Base-by-base conservation (phyloP, 495 filamentous ascomycete species). In the Pseudoneurospora amorphoporcata region DNA sequence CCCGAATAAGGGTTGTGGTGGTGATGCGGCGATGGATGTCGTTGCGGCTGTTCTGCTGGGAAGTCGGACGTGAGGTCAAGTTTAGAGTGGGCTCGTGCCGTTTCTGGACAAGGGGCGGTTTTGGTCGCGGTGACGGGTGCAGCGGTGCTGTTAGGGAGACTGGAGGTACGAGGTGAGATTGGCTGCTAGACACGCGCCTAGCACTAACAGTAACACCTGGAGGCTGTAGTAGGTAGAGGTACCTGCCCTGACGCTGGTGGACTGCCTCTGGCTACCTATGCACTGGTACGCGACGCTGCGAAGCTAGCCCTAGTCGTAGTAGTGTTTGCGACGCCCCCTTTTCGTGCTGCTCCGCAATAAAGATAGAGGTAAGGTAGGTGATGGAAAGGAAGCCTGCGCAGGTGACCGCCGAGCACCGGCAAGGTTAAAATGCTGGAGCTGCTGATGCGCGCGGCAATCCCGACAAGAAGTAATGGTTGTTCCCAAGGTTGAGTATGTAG, bases 61-160 rank as follows among this genome's bases (percentile, higher is more conserved):
- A 75, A 76, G 75, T 78, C 75, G 71, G 75, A 76, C 78, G 79
- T 81, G 81, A 82, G 77, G 81, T 86, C 80, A 81, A 80, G 81
- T 82, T 85, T 81, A 77, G 81, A 82, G 79, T 75, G 79, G 72
- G 74, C 76, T 76, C 74, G 76, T 78, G 76, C 77, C 77, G 75
- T 73, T 79, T 76, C 72, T 78, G 79, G 78, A 75, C 77, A 79
- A 75, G 75, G 72, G 73, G 77, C 74, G 70, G 70, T 76, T 76
- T 74, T 75, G 69, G 76, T 68, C 37, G 70, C 53, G 32, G 38
- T 32, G 69, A 42, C 69, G 39, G 47, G 40, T 58, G 47, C 41
- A 38, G 70, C 19, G 53, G 7, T 16, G 23, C 5, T 58, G 53
- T 61, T 61, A 61, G 53, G 53, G 53, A 32, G 53, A 61, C 23